These are phyloP conservation scores for Aspergillus sp. DNA, from an alignment of 2,329 filamentous ascomycete species.

Conservation along the genomic window DNA sequence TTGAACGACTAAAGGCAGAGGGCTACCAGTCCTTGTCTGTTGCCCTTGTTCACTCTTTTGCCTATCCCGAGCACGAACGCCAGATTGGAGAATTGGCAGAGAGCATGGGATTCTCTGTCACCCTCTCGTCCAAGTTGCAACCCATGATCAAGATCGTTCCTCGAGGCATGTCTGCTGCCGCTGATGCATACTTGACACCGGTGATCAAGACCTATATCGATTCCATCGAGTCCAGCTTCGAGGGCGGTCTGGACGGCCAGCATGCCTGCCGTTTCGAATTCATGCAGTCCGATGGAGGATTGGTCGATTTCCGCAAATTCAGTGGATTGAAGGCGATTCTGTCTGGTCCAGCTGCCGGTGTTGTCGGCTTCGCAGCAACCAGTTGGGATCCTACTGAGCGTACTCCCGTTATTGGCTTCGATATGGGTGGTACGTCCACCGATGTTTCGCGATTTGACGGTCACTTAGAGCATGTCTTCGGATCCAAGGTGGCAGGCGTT, in stretches of 20 bases:
- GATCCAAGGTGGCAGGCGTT: conserved; percentile 84
- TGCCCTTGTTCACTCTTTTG: conserved; percentile 85
- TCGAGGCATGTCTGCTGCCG: conserved; percentile 71
- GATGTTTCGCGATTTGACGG: conserved; percentile 83
- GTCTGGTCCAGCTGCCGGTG: conserved; percentile 87
- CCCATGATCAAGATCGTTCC: conserved; percentile 80
- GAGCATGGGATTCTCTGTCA: conserved; percentile 76
- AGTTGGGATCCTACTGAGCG: conserved; percentile 80
- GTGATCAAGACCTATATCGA: conserved; percentile 71
- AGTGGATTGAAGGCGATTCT: conserved; percentile 83
- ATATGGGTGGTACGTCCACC: conserved; percentile 91
- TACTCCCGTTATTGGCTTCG: conserved; percentile 86
- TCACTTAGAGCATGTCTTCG: conserved; percentile 85
- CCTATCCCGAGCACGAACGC: conserved; percentile 79
- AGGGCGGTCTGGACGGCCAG: conserved; percentile 72
- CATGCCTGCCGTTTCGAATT: conserved; percentile 78
- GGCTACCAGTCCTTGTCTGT: conserved; percentile 78
- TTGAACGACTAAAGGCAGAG: conserved; percentile 62
- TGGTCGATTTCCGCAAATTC: conserved; percentile 59
- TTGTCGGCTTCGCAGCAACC: conserved; percentile 88
- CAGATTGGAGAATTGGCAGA: conserved; percentile 71
- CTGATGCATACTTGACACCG: conserved; percentile 74
- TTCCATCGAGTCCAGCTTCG: conserved; percentile 59
- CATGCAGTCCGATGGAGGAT: conserved; percentile 84
- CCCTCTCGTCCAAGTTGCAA: conserved; percentile 74